Conservation (phyloP, 2,329 filamentous ascomycete genomes). For the Clathrospora elynae region DNA sequence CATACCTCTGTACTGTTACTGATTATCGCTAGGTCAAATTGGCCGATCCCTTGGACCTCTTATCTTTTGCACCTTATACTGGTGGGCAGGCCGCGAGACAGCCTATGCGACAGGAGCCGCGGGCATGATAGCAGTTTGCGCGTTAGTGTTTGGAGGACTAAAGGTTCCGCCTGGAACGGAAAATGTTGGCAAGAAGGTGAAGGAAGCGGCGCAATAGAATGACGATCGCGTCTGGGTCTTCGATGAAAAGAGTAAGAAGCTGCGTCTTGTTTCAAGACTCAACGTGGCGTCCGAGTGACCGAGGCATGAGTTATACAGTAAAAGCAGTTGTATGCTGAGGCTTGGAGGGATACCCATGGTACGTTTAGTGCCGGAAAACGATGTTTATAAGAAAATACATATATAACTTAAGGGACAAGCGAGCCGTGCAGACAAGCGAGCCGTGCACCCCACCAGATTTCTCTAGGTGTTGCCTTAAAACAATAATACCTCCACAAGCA, state of each 20-base stretch:
- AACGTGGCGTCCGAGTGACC: too few relatives aligned
- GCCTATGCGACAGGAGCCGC: conserved; percentile 82
- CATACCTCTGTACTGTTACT: conserved; percentile 8
- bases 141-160: conserved; percentile 71
- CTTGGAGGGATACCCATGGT: too few relatives aligned
- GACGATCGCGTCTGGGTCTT: neutral
- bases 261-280: neutral
- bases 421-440: too few relatives aligned
- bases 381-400: too few relatives aligned
- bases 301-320: too few relatives aligned
- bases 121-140: conserved; percentile 76
- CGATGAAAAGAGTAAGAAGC: neutral
- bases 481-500: too few relatives aligned
- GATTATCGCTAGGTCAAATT: conserved; percentile 69
- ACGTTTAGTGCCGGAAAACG: too few relatives aligned
- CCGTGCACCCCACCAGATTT: too few relatives aligned
- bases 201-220: conserved; percentile 14
- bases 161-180: conserved; percentile 63
- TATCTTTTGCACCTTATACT: conserved; percentile 93
- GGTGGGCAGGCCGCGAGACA: conserved; percentile 91
- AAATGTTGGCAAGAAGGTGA: conserved; percentile 32
- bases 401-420: too few relatives aligned
- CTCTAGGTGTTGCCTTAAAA: too few relatives aligned
- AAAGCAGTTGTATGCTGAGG: too few relatives aligned
- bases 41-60: conserved; percentile 86